These are phyloP conservation scores for Penicillium odoratum DNA, from an alignment of 495 filamentous ascomycete genomes.

Conservation along the genomic window DNA sequence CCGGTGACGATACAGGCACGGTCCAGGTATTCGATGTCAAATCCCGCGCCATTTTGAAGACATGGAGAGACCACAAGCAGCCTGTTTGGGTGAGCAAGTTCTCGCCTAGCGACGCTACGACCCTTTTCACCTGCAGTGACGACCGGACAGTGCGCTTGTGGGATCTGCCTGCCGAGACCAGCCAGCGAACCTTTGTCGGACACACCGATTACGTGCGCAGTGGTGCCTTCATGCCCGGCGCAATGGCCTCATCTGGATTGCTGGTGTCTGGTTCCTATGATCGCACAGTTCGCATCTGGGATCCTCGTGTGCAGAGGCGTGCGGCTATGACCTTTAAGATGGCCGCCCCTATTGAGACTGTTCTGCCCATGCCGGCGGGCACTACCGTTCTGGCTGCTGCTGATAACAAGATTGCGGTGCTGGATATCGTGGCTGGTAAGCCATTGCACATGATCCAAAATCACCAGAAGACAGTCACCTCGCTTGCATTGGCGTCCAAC, in stretches of 20 bases:
- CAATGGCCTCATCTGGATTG: conserved; percentile 63
- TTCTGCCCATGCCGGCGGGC: conserved; percentile 80
- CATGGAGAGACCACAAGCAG: conserved; percentile 94
- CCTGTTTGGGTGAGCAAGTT: conserved; percentile 91
- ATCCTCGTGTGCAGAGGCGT: conserved; percentile 68
- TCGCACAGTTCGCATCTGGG: conserved; percentile 90
- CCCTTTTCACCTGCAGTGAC: conserved; percentile 79
- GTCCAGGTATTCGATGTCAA: conserved; percentile 94
- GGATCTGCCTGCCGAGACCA: conserved; percentile 82
- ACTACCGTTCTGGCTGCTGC: conserved; percentile 83
- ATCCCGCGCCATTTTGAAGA: conserved; percentile 88
- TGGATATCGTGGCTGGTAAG: conserved; percentile 90
- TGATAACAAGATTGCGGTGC: conserved; percentile 86
- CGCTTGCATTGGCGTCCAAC: conserved; percentile 73
- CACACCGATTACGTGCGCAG: conserved; percentile 90
- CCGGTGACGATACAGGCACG: conserved; percentile 84
- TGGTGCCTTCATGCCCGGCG: conserved; percentile 82
- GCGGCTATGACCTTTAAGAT: conserved; percentile 92
- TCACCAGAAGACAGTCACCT: conserved; percentile 97
- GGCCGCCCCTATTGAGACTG: conserved; percentile 77
- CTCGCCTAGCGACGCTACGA: conserved; percentile 81
- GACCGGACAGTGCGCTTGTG: conserved; percentile 90
- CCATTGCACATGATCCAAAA: conserved; percentile 82
- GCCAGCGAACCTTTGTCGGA: conserved; percentile 75
- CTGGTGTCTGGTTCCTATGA: conserved; percentile 92